phyloP scores from a whole-genome alignment of 2,329 filamentous ascomycete species.

The Neocatenulostroma microsporum region DNA sequence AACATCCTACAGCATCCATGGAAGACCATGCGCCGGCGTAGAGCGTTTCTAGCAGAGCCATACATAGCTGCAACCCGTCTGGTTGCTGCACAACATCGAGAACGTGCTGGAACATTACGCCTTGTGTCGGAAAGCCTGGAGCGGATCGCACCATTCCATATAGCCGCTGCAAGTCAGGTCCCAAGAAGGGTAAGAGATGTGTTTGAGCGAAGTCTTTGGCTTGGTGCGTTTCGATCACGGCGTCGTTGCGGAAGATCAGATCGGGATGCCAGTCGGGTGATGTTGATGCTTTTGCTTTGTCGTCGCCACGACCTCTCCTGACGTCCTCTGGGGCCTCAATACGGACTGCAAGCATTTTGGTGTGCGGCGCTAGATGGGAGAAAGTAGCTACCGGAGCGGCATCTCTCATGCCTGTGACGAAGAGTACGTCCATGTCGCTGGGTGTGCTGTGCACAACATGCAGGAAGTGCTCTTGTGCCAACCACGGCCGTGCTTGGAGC shows the following conservation, averaged over 20 bases:
- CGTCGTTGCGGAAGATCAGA: constrained; percentile 48
- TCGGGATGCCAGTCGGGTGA: constrained; percentile 27
- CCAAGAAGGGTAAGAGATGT: constrained; percentile 40
- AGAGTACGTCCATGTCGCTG: constrained; percentile 45
- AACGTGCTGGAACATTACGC: constrained; percentile 52
- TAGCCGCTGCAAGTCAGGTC: constrained; percentile 42
- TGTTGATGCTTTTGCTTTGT: constrained; percentile 13
- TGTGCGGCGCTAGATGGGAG: constrained; percentile 48
- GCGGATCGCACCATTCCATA: constrained; percentile 43
- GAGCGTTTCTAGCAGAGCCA: constrained; percentile 41
- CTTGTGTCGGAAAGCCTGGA: constrained; percentile 44
- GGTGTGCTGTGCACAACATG: constrained; percentile 36
- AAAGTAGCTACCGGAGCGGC: constrained; percentile 48
- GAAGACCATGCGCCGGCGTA: constrained; percentile 43
- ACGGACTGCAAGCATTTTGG: constrained; percentile 48
- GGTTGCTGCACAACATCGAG: constrained; percentile 48
- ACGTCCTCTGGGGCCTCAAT: constrained; percentile 32
- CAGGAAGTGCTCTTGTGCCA: constrained; percentile 48
- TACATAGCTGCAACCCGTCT: constrained; percentile 46
- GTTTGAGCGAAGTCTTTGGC: constrained; percentile 4
- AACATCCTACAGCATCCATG: constrained; percentile 43
- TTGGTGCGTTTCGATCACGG: constrained; percentile 32
- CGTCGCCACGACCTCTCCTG: neutral
- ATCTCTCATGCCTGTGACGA: constrained; percentile 59
- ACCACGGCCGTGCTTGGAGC: constrained; percentile 34